A percentile compares a stretch with the other conserved stretches of the same genome.
Conservation (phyloP, 1,284 basidiomycete species). For the Cutaneotrichosporon mucoides region DNA sequence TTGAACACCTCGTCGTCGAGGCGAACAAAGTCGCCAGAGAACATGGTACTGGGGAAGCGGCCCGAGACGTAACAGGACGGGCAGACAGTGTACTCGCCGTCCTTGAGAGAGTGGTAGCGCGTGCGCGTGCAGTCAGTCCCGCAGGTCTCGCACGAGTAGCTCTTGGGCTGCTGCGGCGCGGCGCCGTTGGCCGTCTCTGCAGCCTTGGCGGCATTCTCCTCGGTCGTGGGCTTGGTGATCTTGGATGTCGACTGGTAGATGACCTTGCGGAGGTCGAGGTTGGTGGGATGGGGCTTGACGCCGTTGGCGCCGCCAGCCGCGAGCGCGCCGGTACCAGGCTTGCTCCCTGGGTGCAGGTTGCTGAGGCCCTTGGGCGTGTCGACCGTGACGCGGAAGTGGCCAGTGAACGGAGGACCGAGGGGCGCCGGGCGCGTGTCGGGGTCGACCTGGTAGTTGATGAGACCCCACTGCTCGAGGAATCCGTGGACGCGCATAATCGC, state of each 20-base stretch:
- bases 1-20: constrained; percentile 61
- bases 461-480: constrained; percentile 97
- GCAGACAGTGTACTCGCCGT: constrained; percentile 85
- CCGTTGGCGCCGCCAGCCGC: constrained; percentile 49
- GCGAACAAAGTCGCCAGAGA: constrained; percentile 95
- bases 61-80: constrained; percentile 91
- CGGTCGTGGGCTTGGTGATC: constrained; percentile 60
- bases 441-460: constrained; percentile 99
- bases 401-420: constrained; percentile 94
- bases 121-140: constrained; percentile 84
- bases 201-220: constrained; percentile 60
- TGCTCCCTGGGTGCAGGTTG: constrained; percentile 80
- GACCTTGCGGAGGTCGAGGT: constrained; percentile 73
- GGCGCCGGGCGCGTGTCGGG: constrained; percentile 92
- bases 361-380: constrained; percentile 95
- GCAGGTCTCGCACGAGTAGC: constrained; percentile 87
- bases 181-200: constrained; percentile 56
- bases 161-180: constrained; percentile 48
- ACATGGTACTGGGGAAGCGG: constrained; percentile 93
- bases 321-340: constrained; percentile 49
- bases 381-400: constrained; percentile 95
- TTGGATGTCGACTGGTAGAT: constrained; percentile 82
- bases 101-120: constrained; percentile 90
- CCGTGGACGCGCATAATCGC: constrained; percentile 99
- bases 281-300: constrained; percentile 58